Evolutionary conservation across 2,329 filamentous ascomycete species (phyloP).

Genomic region (Trichophaea hybrida): DNA sequence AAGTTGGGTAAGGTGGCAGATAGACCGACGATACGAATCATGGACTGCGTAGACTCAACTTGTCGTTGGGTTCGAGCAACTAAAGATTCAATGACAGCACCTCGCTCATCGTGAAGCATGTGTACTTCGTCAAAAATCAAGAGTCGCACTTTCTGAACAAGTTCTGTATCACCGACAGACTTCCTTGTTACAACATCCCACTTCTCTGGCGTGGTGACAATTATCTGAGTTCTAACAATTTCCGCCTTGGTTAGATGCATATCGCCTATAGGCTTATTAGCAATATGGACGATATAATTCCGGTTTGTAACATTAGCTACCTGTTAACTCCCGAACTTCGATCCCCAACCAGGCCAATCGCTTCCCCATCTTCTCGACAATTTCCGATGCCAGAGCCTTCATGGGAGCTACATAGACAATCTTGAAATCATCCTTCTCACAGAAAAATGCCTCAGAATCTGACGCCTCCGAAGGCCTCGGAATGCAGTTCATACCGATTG

Average conservation of each 20-base stretch:
- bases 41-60: constrained; percentile 91
- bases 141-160: constrained; percentile 91
- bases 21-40: constrained; percentile 90
- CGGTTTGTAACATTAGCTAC: constrained; percentile 7
- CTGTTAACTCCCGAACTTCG: constrained; percentile 76
- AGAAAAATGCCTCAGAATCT: constrained; percentile 60
- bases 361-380: constrained; percentile 86
- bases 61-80: constrained; percentile 91
- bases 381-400: constrained; percentile 93
- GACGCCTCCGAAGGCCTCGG: constrained; percentile 67
- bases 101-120: constrained; percentile 96
- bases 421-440: constrained; percentile 83
- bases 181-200: constrained; percentile 98
- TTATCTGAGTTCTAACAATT: constrained; percentile 90
- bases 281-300: neutral
- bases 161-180: constrained; percentile 89
- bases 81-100: constrained; percentile 86
- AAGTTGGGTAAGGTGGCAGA: constrained; percentile 96
- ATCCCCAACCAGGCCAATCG: constrained; percentile 87
- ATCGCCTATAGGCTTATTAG: constrained; percentile 45
- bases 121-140: constrained; percentile 98
- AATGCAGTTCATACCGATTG: constrained; percentile 67
- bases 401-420: constrained; percentile 98
- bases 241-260: constrained; percentile 98
- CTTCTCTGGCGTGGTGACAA: constrained; percentile 96